Percentiles rank a stretch among this genome's conserved stretches.
These are phyloP conservation scores for Megacollybia platyphylla DNA, from an alignment of 1,284 basidiomycete genomes.

Conservation along the genomic window DNA sequence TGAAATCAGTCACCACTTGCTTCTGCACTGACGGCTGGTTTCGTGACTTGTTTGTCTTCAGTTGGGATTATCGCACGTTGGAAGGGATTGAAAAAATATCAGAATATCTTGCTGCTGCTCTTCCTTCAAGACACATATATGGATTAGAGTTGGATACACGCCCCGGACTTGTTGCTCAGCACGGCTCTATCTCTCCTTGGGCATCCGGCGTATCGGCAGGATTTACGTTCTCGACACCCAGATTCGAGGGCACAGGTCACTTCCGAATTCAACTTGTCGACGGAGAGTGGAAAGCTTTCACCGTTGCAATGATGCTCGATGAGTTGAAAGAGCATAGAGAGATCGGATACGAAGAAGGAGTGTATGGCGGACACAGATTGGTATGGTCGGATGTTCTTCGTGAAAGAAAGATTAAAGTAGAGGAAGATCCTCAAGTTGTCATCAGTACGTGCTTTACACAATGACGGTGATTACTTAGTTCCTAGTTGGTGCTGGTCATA, in stretches of 20 bases:
- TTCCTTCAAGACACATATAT: background rate
- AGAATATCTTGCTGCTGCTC: background rate
- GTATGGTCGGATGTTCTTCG: conserved; percentile 18
- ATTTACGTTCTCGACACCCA: conserved; percentile 26
- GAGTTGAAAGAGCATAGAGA: conserved; percentile 23
- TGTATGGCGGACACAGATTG: conserved; percentile 17
- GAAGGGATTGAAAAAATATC: conserved; percentile 3
- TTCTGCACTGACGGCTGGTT: conserved; percentile 2
- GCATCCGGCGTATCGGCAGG: conserved; percentile 16
- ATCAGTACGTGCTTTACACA: conserved; percentile 13
- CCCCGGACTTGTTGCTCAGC: background rate
- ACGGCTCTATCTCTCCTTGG: conserved; percentile 2
- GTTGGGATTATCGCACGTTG: conserved; percentile 2
- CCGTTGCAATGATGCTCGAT: conserved; percentile 15
- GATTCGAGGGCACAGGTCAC: conserved; percentile 22
- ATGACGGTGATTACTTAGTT: background rate
- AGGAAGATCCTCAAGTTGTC: conserved; percentile 20
- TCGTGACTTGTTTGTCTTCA: conserved; percentile 3
- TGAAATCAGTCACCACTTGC: background rate
- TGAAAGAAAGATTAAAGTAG: conserved; percentile 13
- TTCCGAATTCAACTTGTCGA: conserved; percentile 10
- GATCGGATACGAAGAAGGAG: conserved; percentile 14
- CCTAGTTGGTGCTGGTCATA: conserved; percentile 41
- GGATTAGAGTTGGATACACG: background rate
- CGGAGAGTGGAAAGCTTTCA: conserved; percentile 17